Conservation (phyloP, 768 basidiomycete genomes). For the Mycena kentingensis region DNA sequence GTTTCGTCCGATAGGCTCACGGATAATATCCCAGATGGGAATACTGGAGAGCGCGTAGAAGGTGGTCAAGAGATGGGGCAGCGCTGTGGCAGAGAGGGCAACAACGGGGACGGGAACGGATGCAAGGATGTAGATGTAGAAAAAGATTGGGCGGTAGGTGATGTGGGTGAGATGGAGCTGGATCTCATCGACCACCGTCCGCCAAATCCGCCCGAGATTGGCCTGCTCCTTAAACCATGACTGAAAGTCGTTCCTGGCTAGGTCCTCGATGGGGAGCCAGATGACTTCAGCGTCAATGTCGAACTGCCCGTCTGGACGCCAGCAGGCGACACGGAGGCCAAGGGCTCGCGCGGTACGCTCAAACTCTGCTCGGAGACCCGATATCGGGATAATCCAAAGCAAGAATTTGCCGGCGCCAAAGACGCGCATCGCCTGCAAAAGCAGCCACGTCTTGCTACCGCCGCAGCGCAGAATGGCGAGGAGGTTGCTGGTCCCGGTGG, state of each 20-base stretch:
- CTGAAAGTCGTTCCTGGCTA: neutral
- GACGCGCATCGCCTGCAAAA: neutral
- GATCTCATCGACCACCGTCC: conserved; percentile 3
- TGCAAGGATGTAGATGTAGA: neutral
- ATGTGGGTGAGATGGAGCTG: conserved; percentile 1
- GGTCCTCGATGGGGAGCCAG: neutral
- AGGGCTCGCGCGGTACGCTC: neutral
- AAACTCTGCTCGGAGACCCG: neutral
- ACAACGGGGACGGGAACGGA: neutral
- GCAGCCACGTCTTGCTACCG: conserved; percentile 4
- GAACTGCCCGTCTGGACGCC: neutral
- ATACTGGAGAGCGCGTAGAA: neutral
- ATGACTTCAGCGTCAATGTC: neutral
- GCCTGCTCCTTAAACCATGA: neutral
- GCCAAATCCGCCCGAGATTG: neutral
- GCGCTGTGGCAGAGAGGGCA: neutral
- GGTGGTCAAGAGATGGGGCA: neutral
- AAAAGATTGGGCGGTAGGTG: conserved; percentile 3
- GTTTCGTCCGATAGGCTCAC: neutral
- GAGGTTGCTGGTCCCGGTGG: neutral
- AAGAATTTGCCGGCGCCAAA: neutral
- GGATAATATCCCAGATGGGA: conserved; percentile 2
- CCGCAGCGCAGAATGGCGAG: conserved; percentile 6
- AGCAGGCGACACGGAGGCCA: neutral
- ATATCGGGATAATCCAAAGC: neutral